Percentiles rank a stretch among this genome's conserved stretches.
phyloP scores from a whole-genome alignment of 2,329 filamentous ascomycete genomes.

The Aspergillus cejpii region DNA sequence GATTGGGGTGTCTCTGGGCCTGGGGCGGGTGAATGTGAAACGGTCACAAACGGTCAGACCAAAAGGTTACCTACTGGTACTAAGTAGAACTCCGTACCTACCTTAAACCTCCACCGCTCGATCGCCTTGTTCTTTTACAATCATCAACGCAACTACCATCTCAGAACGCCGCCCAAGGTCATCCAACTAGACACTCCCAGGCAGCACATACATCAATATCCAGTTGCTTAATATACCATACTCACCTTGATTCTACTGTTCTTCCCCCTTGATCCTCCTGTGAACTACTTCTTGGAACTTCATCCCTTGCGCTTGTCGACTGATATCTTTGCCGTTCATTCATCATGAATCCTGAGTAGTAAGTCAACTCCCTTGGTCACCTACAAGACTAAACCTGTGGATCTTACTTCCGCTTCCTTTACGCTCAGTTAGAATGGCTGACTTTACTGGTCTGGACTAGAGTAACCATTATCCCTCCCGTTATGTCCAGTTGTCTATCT shows the following conservation, averaged over 20 bases:
- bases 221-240: slow-evolving; percentile 4
- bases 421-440: background rate
- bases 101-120: no score
- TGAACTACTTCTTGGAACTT: slow-evolving; percentile 7
- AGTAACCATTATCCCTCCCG: slow-evolving; percentile 14
- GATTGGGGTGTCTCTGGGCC: slow-evolving; percentile 7
- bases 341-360: slow-evolving; percentile 48
- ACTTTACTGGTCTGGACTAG: slow-evolving; percentile 17
- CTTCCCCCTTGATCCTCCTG: background rate
- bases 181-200: slow-evolving; percentile 16
- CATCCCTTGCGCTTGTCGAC: slow-evolving; percentile 2
- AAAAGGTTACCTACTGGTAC: background rate
- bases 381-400: slow-evolving; percentile 5
- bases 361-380: slow-evolving; percentile 25
- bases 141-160: slow-evolving; percentile 24
- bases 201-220: slow-evolving; percentile 15
- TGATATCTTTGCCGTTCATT: slow-evolving; percentile 7
- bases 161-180: slow-evolving; percentile 21
- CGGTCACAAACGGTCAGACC: slow-evolving; percentile 13
- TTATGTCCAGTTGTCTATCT: background rate
- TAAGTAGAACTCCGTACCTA: no score
- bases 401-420: slow-evolving; percentile 5
- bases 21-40: slow-evolving; percentile 18
- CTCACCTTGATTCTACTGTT: slow-evolving; percentile 1
- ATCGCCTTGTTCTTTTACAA: slow-evolving; percentile 26